phyloP scores from a whole-genome alignment of 805 yeast genomes.

The Helenozyma baotianmanensis region DNA sequence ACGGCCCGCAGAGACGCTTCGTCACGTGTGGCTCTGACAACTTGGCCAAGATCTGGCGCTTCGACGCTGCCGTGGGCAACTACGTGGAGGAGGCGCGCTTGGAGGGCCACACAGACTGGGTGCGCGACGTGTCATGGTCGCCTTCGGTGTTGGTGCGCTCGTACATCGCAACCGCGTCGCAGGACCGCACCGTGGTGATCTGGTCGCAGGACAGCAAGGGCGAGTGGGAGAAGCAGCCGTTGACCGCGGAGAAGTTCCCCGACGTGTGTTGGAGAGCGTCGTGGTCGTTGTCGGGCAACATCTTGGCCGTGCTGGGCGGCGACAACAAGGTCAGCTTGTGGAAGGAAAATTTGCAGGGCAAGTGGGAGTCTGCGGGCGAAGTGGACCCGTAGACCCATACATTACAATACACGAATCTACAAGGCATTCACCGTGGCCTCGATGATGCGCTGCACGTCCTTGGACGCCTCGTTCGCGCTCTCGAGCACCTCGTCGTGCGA shows the following conservation, averaged over 20 bases:
- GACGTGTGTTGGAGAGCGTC: constrained; percentile 98
- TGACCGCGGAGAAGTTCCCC: constrained; percentile 80
- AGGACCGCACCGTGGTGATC: constrained; percentile 88
- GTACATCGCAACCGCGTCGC: constrained; percentile 94
- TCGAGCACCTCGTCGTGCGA: constrained; percentile 89
- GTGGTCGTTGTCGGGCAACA: constrained; percentile 95
- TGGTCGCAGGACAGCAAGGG: constrained; percentile 82
- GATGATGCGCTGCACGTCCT: constrained; percentile 70
- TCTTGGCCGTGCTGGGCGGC: constrained; percentile 92
- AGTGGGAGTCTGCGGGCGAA: constrained; percentile 97
- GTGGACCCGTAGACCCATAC: constrained; percentile 61
- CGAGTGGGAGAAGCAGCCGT: constrained; percentile 75
- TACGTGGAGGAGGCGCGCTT: constrained; percentile 72
- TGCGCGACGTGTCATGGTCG: constrained; percentile 97
- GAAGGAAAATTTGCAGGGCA: constrained; percentile 90
- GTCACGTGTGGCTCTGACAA: constrained; percentile 96
- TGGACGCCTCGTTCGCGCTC: constrained; percentile 73
- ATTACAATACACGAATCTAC: constrained; percentile 8
- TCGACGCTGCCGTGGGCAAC: constrained; percentile 47
- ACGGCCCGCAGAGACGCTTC: constrained; percentile 56
- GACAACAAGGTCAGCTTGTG: constrained; percentile 94
- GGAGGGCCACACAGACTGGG: constrained; percentile 96
- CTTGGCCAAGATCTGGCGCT: constrained; percentile 86
- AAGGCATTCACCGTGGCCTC: constrained; percentile 53
- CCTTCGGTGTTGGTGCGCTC: constrained; percentile 83